Evolutionary conservation across 2,329 filamentous ascomycete species (phyloP), one percentile per base, ranked within the genome.

Genomic region (Colletotrichum limetticola): DNA sequence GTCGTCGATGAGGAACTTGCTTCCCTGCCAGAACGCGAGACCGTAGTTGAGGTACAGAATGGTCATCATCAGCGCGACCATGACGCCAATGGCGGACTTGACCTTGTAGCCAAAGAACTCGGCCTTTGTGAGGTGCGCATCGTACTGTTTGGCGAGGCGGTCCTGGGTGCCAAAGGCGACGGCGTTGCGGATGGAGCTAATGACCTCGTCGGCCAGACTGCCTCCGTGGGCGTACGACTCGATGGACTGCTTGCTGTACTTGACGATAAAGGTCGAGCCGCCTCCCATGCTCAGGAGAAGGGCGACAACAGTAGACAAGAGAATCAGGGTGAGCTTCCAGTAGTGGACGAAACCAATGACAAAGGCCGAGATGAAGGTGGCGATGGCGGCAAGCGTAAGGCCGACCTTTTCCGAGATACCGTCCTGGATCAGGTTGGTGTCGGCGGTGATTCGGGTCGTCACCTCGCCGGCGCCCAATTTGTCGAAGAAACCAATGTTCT

Each of bases 401-500:
- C 91, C 91, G 57, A 97, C 89, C 85, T 98, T 98, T 82, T 97
- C 94, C 0, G 94, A 97, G 58, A 99, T 95, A 69, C 95, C 96
- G 76, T 97, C 95, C 82, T 98, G 96, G 68, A 98, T 92, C 66
- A 97, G 86, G 78, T 98, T 98, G 57, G 95, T 97, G 81, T 98
- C 96, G 12, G 95, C 93, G 0, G 96, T 98, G 77, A 98, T 98
- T 75, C 95, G 92, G 1, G 95, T 98, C 0, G 95, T 98, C 74
- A 98, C 94, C 83, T 98, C 97, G 71, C 96, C 95, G 42, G 95
- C 93, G 64, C 95, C 96, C 16, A 98, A 88, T 79, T 97, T 97
- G 82, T 98, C 97, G 83, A 97, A 97, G 82, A 94, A 97, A 58
- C 91, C 95, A 80, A 97, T 96, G 80, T 98, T 97, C 81, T 97